Percentiles rank a stretch among this genome's conserved stretches.
phyloP scores from a whole-genome alignment of 2,329 filamentous ascomycete genomes.

The Verticillium nubilum region DNA sequence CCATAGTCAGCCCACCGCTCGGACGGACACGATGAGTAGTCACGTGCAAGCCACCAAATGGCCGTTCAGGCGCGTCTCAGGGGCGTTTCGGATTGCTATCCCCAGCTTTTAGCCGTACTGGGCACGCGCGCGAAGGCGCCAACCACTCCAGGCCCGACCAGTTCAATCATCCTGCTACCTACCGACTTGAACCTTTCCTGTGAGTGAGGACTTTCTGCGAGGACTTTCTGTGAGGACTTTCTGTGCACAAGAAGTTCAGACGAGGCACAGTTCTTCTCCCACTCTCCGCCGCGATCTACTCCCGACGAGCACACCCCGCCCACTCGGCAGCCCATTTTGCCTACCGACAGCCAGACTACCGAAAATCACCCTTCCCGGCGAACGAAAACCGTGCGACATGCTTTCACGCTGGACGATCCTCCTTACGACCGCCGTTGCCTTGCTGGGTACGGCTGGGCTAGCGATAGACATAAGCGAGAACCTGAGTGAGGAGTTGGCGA shows the following conservation, averaged over 20 bases:
- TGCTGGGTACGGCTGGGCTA: conserved; percentile 3
- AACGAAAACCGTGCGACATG: not conserved
- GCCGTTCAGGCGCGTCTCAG: not conserved
- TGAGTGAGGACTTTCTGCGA: not conserved
- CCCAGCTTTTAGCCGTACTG: not conserved
- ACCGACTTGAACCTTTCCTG: not conserved
- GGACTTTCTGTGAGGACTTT: not conserved
- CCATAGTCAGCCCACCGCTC: not conserved
- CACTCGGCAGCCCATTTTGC: not conserved
- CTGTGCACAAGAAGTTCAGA: not conserved
- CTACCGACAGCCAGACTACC: not conserved
- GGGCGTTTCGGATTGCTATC: not conserved
- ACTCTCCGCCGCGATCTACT: not conserved
- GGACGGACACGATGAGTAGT: not conserved
- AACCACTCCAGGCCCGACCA: not conserved
- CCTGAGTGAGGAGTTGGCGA: conserved; percentile 16
- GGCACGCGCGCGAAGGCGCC: not conserved
- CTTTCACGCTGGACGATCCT: not conserved
- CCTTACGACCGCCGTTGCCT: not conserved
- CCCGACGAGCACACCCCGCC: not conserved
- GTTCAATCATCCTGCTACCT: not conserved
- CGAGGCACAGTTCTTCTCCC: not conserved
- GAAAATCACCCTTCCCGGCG: not conserved
- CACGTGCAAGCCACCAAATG: not conserved
- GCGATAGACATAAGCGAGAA: conserved; percentile 23